phyloP scores from a whole-genome alignment of 1,284 basidiomycete genomes.

The Austroboletus niveus region DNA sequence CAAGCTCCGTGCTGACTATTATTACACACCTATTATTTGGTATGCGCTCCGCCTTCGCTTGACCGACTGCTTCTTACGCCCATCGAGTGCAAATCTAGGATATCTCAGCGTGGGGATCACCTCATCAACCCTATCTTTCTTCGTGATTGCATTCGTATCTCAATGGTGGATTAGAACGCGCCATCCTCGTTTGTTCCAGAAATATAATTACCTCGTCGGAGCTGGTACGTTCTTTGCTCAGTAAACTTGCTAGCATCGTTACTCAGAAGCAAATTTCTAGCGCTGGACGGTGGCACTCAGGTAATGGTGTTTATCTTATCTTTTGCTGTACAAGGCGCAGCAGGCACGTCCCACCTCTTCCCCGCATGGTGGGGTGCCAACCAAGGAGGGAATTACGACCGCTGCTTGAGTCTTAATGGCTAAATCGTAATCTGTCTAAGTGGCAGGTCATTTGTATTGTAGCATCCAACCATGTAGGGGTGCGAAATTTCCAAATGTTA shows the following conservation, averaged over 20 bases:
- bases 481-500: too few species aligned
- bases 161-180: conserved; percentile 59
- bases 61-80: background rate
- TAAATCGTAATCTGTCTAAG: conserved; percentile 1
- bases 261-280: conserved; percentile 16
- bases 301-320: conserved; percentile 71
- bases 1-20: conserved; percentile 41
- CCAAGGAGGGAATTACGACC: conserved; percentile 35
- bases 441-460: background rate
- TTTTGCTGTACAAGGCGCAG: conserved; percentile 71
- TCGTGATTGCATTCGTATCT: conserved; percentile 50
- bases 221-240: conserved; percentile 33
- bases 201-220: conserved; percentile 48
- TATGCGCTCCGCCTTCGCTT: conserved; percentile 10
- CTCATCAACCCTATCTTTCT: conserved; percentile 38
- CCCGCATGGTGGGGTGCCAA: conserved; percentile 60
- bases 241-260: background rate
- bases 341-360: conserved; percentile 54
- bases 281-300: conserved; percentile 62
- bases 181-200: conserved; percentile 54
- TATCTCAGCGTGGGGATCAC: conserved; percentile 49
- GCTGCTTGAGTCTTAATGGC: conserved; percentile 9
- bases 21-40: conserved; percentile 47
- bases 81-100: conserved; percentile 33
- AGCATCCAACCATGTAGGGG: too few species aligned